Evolutionary conservation across 2,329 filamentous ascomycete species (phyloP).

Genomic region (Lecanicillium sp.): DNA sequence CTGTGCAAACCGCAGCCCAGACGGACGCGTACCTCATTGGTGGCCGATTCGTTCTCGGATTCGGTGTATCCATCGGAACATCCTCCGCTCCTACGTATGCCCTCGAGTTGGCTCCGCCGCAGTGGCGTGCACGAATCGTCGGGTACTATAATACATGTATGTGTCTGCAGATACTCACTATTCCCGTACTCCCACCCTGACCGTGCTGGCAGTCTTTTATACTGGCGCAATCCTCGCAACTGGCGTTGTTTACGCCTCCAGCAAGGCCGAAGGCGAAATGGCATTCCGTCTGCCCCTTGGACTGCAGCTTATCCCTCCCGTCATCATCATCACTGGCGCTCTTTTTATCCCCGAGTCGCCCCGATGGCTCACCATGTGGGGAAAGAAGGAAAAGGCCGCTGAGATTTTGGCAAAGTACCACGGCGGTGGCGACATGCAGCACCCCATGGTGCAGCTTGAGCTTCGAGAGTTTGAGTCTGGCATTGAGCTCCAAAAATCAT

Average conservation of each 20-base stretch:
- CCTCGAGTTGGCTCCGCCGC: slow-evolving; percentile 44
- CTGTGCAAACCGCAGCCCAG: slow-evolving; percentile 28
- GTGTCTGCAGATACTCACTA: slow-evolving; percentile 6
- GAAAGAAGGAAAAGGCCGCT: slow-evolving; percentile 26
- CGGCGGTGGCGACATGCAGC: slow-evolving; percentile 21
- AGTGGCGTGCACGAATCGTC: slow-evolving; percentile 37
- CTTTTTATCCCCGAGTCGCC: slow-evolving; percentile 34
- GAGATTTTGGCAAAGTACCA: slow-evolving; percentile 27
- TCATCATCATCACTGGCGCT: slow-evolving; percentile 24
- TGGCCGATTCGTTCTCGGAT: slow-evolving; percentile 49
- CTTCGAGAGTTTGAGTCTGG: slow-evolving; percentile 29
- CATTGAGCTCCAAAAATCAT: slow-evolving; percentile 32
- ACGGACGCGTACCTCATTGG: slow-evolving; percentile 33
- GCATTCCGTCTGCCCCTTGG: slow-evolving; percentile 31
- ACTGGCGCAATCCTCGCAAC: slow-evolving; percentile 46
- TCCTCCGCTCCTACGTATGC: slow-evolving; percentile 32
- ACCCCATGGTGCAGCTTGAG: slow-evolving; percentile 31
- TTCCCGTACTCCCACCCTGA: neutral
- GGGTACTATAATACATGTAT: slow-evolving; percentile 31
- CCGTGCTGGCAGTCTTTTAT: slow-evolving; percentile 21
- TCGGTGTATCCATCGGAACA: slow-evolving; percentile 34
- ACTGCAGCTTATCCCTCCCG: slow-evolving; percentile 29
- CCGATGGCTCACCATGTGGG: slow-evolving; percentile 31
- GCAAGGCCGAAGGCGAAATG: slow-evolving; percentile 23
- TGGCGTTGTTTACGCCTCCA: slow-evolving; percentile 44